Conservation (phyloP, 371 early-diverging fungal genomes). For the Mucor sp. region DNA sequence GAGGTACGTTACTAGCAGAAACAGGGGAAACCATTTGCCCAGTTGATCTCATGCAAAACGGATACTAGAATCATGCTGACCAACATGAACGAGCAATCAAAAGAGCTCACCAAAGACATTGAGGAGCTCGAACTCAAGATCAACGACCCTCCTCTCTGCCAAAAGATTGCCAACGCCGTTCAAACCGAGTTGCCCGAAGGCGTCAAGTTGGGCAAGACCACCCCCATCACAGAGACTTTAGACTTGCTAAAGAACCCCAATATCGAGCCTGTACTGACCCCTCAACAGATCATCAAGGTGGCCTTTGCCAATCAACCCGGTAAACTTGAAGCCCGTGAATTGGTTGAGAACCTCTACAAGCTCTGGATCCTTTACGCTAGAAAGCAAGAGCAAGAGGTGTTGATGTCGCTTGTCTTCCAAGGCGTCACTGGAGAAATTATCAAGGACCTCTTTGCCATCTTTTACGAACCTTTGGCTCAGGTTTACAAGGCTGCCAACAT, state of each 20-base stretch:
- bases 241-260: slow-evolving; percentile 44
- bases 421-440: slow-evolving; percentile 66
- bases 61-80: slow-evolving; percentile 51
- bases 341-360: slow-evolving; percentile 46
- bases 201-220: background rate
- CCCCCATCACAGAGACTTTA: slow-evolving; percentile 29
- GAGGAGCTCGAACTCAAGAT: slow-evolving; percentile 47
- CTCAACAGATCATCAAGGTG: slow-evolving; percentile 43
- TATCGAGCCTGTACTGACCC: slow-evolving; percentile 45
- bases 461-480: slow-evolving; percentile 66
- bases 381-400: slow-evolving; percentile 58
- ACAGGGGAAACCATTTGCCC: background rate
- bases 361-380: slow-evolving; percentile 54
- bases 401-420: slow-evolving; percentile 62
- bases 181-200: slow-evolving; percentile 32
- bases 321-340: slow-evolving; percentile 23
- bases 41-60: background rate
- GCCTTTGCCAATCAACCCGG: slow-evolving; percentile 32
- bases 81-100: slow-evolving; percentile 55
- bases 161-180: slow-evolving; percentile 60
- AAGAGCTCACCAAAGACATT: slow-evolving; percentile 55
- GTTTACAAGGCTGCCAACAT: slow-evolving; percentile 72
- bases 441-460: slow-evolving; percentile 64
- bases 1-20: slow-evolving; percentile 28
- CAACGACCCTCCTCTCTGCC: slow-evolving; percentile 51